Percentiles rank a stretch among this genome's conserved stretches.
Evolutionary conservation across 2,329 filamentous ascomycete species (phyloP).

Genomic region (Penicillium paneum): DNA sequence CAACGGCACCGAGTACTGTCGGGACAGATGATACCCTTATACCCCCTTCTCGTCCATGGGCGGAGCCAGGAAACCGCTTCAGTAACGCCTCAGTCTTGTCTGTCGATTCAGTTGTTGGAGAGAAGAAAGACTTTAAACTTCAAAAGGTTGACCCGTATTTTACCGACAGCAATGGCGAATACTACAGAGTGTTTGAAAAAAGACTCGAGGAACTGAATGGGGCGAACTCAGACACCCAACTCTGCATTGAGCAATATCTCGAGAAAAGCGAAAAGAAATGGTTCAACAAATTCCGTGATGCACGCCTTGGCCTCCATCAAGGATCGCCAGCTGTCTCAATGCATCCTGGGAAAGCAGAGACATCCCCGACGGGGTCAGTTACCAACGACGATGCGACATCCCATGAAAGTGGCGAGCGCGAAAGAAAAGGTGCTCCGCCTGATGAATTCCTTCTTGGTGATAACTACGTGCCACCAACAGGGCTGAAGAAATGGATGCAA

Average conservation of each 20-base stretch:
- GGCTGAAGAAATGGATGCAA: constrained; percentile 55
- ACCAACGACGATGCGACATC: constrained; percentile 39
- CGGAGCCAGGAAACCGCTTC: constrained; percentile 33
- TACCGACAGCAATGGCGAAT: constrained; percentile 62
- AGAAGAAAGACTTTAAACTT: constrained; percentile 60
- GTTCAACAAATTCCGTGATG: constrained; percentile 59
- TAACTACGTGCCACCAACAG: constrained; percentile 56
- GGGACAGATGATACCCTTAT: constrained; percentile 34
- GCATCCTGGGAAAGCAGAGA: constrained; percentile 30
- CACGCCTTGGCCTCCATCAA: constrained; percentile 54
- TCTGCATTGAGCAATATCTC: constrained; percentile 65
- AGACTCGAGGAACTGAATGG: constrained; percentile 56
- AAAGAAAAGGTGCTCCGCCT: constrained; percentile 38
- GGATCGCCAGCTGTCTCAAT: constrained; percentile 37
- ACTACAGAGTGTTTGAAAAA: constrained; percentile 57
- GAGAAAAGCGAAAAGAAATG: constrained; percentile 65
- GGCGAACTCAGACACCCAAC: constrained; percentile 55
- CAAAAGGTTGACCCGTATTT: constrained; percentile 68
- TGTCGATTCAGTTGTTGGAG: constrained; percentile 57
- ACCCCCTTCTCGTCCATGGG: constrained; percentile 29
- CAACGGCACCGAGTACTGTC: constrained; percentile 25
- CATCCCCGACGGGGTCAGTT: constrained; percentile 41
- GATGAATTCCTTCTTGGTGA: constrained; percentile 57
- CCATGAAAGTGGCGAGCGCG: constrained; percentile 32
- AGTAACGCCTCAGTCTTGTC: constrained; percentile 51